Base-by-base conservation (phyloP, 2,329 filamentous ascomycete species). In the Trichoderma sp. region DNA sequence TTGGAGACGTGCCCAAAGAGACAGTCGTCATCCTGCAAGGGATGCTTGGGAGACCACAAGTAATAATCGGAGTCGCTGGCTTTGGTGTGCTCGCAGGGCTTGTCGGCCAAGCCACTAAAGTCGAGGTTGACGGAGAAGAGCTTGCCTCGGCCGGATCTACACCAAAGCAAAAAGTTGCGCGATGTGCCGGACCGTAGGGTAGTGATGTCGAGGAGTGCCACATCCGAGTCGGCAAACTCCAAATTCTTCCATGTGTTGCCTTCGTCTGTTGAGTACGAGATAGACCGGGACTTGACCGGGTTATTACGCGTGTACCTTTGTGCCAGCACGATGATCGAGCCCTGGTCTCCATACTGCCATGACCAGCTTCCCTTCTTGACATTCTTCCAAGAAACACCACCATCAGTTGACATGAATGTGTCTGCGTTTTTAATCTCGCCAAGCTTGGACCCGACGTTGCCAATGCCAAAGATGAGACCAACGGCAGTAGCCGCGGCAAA, bases 331-430 rank as follows among this genome's bases (percentile, higher is more conserved):
- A 98, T 90, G 76, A 98, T 92, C 6, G 94, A 96, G 32, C 96
- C 96, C 80, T 97, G 94, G 77, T 99, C 97, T 72, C 96, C 97
- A 79, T 94, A 97, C 78, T 97, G 93, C 94, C 94, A 99, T 78
- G 92, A 92, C 86, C 94, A 97, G 43, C 87, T 88, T 6, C 96
- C 97, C 82, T 97, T 95, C 83, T 93, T 95, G 73, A 95, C 90
- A 72, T 91, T 89, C 74, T 87, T 90, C 96, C 96, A 99, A 51
- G 85, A 93, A 66, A 98, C 87, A 70, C 97, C 97, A n/a, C 92
- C 96, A 80, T 99, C 95, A 0, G 87, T 87, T 12, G 94, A 97
- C 85, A 98, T 92, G 83, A 95, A 99, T 0, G 95, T 98, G 79
- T 96, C 92, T 15, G 92, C 92, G 18, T 95, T 90, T 68, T 92